Evolutionary conservation across 805 yeast species (phyloP), one percentile per base, ranked within the genome.

Genomic region (Schwanniomyces polymorphus): DNA sequence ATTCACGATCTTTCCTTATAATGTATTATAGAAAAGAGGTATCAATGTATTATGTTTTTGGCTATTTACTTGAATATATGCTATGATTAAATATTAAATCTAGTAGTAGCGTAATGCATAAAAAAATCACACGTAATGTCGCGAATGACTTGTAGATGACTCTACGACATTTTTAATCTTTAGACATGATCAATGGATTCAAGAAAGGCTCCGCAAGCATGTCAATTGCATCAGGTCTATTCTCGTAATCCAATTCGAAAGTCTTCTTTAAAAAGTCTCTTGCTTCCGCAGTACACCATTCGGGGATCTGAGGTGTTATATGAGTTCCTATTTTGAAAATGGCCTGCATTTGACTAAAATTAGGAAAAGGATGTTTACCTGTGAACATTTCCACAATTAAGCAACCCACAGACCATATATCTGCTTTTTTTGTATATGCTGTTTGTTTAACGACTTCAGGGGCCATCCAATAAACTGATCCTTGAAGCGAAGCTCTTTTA

Each of bases 401-500:
- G 64, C 98, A 94, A 0, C 98, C 99, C 8, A 95, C 86, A 0
- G 97, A 89, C 99, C 99, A 94, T 23, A 94, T 90, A 64, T 94
- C 99, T 0, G 97, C 96, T 65, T 89, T 90, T 33, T 86, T 84
- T 1, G 98, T 92, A 44, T 92, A 88, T 0, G 91, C 88, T 1
- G 88, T 85, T 60, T 91, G 97, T 58, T 91, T 89, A 14, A 94
- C 98, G 7, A 94, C 98, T 63, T 94, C 99, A 0, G 99, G 99
- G 0, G 99, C 98, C 99, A 94, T 94, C 98, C 99, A 94, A 61
- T 86, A 94, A 0, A 92, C 75, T 47, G 97, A 89, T 0, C 99
- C 99, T 66, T 92, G 97, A 44, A 90, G 69, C 0, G 97, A 90
- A 1, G 88, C 91, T 38, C 97, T 79, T 46, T 75, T 65, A 11